Evolutionary conservation across 2,329 filamentous ascomycete species (phyloP).

Genomic region (Myriosclerotinia scirpicola): DNA sequence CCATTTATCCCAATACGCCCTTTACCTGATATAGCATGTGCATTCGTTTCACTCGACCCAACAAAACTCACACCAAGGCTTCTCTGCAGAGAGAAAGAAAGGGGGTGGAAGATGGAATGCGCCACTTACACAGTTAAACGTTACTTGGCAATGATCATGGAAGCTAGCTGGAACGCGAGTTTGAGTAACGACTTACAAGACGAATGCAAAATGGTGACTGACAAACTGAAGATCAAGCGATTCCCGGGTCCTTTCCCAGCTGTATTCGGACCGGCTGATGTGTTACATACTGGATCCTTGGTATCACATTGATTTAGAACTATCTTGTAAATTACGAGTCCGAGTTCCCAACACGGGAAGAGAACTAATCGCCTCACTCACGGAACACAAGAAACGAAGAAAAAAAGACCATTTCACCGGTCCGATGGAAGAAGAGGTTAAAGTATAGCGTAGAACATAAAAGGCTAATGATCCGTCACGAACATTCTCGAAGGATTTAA

Average conservation of each 20-base stretch:
- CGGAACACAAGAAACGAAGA: background rate
- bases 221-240: background rate
- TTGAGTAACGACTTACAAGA: slow-evolving; percentile 6
- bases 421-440: background rate
- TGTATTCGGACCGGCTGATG: slow-evolving; percentile 9
- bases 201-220: background rate
- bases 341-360: background rate
- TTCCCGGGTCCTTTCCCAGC: background rate
- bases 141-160: background rate
- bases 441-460: background rate
- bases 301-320: background rate
- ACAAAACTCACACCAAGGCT: background rate
- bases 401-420: background rate
- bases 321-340: background rate
- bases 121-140: background rate
- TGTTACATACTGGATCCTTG: background rate
- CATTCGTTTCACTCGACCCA: background rate
- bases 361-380: background rate
- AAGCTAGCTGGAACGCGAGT: background rate
- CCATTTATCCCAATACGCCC: background rate
- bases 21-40: background rate
- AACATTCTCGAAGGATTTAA: slow-evolving; percentile 13
- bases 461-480: slow-evolving; percentile 13
- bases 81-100: background rate
- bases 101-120: background rate